Base-by-base conservation (phyloP, 768 basidiomycete species). In the Trametes gibbosa region DNA sequence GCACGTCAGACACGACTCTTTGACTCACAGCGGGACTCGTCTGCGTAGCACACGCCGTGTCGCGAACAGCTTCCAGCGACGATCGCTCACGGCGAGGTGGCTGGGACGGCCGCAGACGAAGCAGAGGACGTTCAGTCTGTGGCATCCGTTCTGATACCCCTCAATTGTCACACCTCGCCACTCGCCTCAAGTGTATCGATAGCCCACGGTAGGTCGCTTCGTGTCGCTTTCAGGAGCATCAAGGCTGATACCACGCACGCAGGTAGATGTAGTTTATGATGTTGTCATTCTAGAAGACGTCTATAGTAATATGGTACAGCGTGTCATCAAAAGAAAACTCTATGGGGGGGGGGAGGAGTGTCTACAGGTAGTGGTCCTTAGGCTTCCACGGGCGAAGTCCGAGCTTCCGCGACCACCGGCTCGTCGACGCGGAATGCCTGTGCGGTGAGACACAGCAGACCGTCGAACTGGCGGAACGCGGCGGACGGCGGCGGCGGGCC, bases 131-230 rank as follows among this genome's bases (percentile, higher is more conserved):
- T 58, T 52, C 25, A 62, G 56, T 27, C 53, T 62, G 9, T 62
- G 61, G 61, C 56, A 62, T 50, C 61, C 61, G 0, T 62, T 62
- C 56, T 62, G 52, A 58, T 2, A 2, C 17, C 2, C n/a, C 29
- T 17, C 29, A n/a, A 24, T 19, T 37, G 35, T 50, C 21, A 12
- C 21, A 24, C 19, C 24, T 2, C 2, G 5, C n/a, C 19, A 12
- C 2, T 39, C 10, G 4, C 37, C 37, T 7, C 3, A 37, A 14
- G 8, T 59, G 58, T 53, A 53, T 59, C 52, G 52, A 12, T 53
- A 59, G 58, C 58, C n/a, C 16, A 8, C 13, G 23, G 23, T 42
- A 8, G 40, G n/a, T 14, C 3, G 10, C 13, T 39, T 17, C 37
- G 37, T 4, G 37, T 14, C 37, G 37, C 37, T 39, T 13, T 14